A percentile compares a stretch with the other conserved stretches of the same genome.
Evolutionary conservation across 345 rosid species (phyloP).

Genomic region (Citropsis articulata): DNA sequence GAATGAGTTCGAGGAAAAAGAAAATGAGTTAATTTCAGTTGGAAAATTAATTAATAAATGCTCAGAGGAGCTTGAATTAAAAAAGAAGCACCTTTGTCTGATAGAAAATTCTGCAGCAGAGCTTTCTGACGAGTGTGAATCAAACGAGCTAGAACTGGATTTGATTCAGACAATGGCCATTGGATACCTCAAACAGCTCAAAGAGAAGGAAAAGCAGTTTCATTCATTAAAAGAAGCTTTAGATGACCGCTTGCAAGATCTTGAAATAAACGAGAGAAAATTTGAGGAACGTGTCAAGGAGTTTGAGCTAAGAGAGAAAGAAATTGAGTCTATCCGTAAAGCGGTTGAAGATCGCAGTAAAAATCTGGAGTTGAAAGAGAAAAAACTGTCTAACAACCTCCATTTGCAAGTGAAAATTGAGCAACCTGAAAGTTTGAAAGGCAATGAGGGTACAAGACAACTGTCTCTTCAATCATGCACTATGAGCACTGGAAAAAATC

Average conservation of each 20-base stretch:
- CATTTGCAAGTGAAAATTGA: conserved; percentile 25
- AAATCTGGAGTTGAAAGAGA: conserved; percentile 8
- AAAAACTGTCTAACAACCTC: conserved; percentile 11
- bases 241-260: conserved; percentile 15
- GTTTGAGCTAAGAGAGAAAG: conserved; percentile 25
- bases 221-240: neutral
- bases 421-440: conserved; percentile 7
- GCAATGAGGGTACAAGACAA: neutral
- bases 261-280: conserved; percentile 19
- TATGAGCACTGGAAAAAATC: conserved; percentile 32
- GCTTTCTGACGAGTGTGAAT: conserved; percentile 15
- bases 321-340: neutral
- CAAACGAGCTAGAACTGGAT: conserved; percentile 21
- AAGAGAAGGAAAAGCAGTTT: conserved; percentile 26
- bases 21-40: conserved; percentile 17
- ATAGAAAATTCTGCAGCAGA: neutral
- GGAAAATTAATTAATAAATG: conserved; percentile 18
- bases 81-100: conserved; percentile 20
- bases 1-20: conserved; percentile 16
- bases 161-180: conserved; percentile 15
- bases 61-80: conserved; percentile 16
- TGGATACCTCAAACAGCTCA: conserved; percentile 17
- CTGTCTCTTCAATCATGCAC: conserved; percentile 4
- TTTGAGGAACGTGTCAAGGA: conserved; percentile 19
- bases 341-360: conserved; percentile 17